Conservation (phyloP, 208 protist species). For the Zelonia costaricensis region DNA sequence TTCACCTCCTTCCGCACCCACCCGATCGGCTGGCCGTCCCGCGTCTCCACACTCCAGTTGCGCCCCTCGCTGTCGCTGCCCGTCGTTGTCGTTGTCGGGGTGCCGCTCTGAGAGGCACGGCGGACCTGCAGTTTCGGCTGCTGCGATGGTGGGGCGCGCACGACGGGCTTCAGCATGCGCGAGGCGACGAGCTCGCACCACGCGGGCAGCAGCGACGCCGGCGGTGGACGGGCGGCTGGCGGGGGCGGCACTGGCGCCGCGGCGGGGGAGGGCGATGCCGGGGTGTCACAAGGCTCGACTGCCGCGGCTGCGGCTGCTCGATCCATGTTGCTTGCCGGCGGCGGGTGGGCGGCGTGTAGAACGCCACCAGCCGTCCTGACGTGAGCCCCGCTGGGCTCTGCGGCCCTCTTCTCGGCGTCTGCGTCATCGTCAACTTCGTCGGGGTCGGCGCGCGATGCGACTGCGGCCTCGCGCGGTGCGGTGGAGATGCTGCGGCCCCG, state of each 20-base stretch:
- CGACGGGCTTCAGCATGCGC: no score
- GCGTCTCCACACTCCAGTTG: slow-evolving; percentile 20
- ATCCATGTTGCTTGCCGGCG: no score
- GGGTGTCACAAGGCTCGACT: no score
- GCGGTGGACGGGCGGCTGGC: not conserved
- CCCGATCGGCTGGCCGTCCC: slow-evolving; percentile 11
- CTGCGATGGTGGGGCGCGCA: slow-evolving; percentile 8
- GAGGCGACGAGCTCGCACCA: slow-evolving; percentile 17
- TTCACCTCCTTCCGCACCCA: no score
- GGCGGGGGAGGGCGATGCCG: not conserved
- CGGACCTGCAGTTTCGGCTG: not conserved
- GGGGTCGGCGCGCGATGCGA: no score
- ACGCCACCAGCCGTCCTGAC: no score
- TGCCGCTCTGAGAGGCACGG: not conserved
- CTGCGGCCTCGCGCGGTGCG: not conserved
- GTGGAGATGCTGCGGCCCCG: slow-evolving; percentile 1
- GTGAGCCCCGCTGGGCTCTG: no score
- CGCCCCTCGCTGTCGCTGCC: slow-evolving; percentile 22
- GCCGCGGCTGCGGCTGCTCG: no score
- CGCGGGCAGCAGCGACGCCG: slow-evolving; percentile 4
- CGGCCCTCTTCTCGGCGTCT: no score
- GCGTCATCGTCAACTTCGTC: not conserved
- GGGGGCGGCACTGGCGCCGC: not conserved
- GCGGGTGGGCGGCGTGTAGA: no score
- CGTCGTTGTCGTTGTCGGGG: slow-evolving; percentile 1